Conservation (phyloP, 495 filamentous ascomycete species). For the Penicillium ochrochloron region DNA sequence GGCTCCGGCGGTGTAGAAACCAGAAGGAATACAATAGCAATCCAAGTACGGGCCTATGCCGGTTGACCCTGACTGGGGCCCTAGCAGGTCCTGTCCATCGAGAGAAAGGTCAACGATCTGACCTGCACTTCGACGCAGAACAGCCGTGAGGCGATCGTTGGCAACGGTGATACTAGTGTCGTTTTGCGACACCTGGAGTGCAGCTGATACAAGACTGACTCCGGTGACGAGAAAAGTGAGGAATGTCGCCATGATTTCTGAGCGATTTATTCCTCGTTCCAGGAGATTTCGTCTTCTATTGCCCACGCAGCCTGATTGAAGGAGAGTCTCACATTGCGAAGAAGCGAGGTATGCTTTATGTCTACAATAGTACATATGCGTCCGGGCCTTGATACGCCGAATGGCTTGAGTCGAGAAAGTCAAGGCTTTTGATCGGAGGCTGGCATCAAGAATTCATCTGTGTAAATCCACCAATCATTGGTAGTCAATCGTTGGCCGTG, state of each 20-base stretch:
- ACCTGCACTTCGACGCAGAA: constrained; percentile 49
- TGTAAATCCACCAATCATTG: constrained; percentile 19
- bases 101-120: constrained; percentile 48
- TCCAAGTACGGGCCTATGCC: constrained; percentile 60
- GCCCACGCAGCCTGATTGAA: not conserved
- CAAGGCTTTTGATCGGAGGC: not conserved
- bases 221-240: constrained; percentile 13
- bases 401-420: not conserved
- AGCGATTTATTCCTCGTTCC: not conserved
- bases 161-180: constrained; percentile 39
- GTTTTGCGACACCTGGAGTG: constrained; percentile 34
- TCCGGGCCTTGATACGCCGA: constrained; percentile 9
- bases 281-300: not conserved
- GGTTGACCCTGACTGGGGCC: constrained; percentile 45
- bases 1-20: constrained; percentile 56
- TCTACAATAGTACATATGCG: not conserved
- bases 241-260: constrained; percentile 10
- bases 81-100: constrained; percentile 56
- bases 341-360: not conserved
- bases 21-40: constrained; percentile 61
- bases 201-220: constrained; percentile 21
- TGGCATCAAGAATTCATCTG: not conserved
- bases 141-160: constrained; percentile 53
- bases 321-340: not conserved
- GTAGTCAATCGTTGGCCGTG: not conserved